Conservation (phyloP, 1,284 basidiomycete species). For the Tylopilus sp. region DNA sequence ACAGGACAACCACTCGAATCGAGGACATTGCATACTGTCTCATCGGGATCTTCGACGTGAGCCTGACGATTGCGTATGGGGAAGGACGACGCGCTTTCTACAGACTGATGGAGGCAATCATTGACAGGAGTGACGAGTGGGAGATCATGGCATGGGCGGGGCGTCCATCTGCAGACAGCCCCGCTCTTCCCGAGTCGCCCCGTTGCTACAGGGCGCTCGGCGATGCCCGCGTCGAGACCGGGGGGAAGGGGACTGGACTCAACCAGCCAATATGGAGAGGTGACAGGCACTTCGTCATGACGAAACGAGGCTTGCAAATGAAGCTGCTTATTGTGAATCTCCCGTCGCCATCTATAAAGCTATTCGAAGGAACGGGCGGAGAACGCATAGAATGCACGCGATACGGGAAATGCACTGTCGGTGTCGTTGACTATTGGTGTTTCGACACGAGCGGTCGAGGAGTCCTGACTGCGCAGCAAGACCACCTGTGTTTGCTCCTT, state of each 20-base stretch:
- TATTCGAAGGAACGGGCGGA: slow-evolving; percentile 32
- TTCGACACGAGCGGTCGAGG: slow-evolving; percentile 42
- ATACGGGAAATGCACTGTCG: slow-evolving; percentile 37
- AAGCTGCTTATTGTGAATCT: slow-evolving; percentile 37
- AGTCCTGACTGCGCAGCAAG: slow-evolving; percentile 33
- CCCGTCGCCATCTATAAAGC: slow-evolving; percentile 25
- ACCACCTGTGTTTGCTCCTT: slow-evolving; percentile 42
- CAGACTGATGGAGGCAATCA: slow-evolving; percentile 43
- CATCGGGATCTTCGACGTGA: slow-evolving; percentile 45
- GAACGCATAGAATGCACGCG: slow-evolving; percentile 21
- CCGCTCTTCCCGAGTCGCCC: slow-evolving; percentile 43
- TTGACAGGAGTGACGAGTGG: slow-evolving; percentile 42
- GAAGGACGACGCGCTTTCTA: slow-evolving; percentile 43
- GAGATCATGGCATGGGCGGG: slow-evolving; percentile 48
- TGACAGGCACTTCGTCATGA: slow-evolving; percentile 43
- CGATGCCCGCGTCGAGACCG: background rate
- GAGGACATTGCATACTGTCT: slow-evolving; percentile 46
- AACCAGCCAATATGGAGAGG: slow-evolving; percentile 35
- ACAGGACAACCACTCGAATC: slow-evolving; percentile 42
- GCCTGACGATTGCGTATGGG: slow-evolving; percentile 46
- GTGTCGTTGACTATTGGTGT: slow-evolving; percentile 45
- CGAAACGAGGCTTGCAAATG: slow-evolving; percentile 44
- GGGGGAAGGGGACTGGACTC: background rate
- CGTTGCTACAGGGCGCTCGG: slow-evolving; percentile 37
- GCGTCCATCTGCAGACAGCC: slow-evolving; percentile 37